Evolutionary conservation across 2,329 filamentous ascomycete genomes (phyloP).

Genomic region (Ascochyta clinopodiicola): DNA sequence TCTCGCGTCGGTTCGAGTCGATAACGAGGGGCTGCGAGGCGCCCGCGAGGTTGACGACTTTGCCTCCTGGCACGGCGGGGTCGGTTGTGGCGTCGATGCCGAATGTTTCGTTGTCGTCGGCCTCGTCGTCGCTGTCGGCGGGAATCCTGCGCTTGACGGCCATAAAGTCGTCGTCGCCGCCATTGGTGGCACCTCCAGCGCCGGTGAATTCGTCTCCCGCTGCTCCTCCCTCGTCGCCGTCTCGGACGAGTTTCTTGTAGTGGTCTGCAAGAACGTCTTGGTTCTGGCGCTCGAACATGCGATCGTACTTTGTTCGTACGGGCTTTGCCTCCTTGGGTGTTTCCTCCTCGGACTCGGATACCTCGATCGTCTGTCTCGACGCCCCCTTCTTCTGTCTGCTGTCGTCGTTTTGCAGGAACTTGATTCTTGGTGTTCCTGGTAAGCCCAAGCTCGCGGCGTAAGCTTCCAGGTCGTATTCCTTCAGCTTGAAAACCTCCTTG

Average conservation of each 20-base stretch:
- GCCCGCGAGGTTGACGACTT: constrained; percentile 68
- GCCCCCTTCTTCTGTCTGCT: constrained; percentile 88
- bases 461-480: constrained; percentile 82
- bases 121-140: constrained; percentile 65
- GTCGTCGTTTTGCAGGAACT: constrained; percentile 89
- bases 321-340: constrained; percentile 62
- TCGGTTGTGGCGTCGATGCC: constrained; percentile 52
- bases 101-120: constrained; percentile 51
- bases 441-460: constrained; percentile 86
- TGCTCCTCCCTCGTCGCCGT: constrained; percentile 50
- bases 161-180: constrained; percentile 82
- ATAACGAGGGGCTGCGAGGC: constrained; percentile 76
- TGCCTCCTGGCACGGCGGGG: constrained; percentile 55
- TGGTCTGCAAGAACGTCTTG: constrained; percentile 95
- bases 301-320: constrained; percentile 93
- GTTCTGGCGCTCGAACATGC: constrained; percentile 97
- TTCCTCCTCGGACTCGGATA: constrained; percentile 65
- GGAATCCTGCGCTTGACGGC: constrained; percentile 87
- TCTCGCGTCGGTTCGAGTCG: constrained; percentile 94
- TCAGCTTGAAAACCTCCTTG: constrained; percentile 87
- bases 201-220: constrained; percentile 43
- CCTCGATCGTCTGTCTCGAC: constrained; percentile 67
- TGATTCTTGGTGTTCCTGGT: constrained; percentile 89
- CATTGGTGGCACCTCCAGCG: constrained; percentile 54
- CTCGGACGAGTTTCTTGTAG: constrained; percentile 83